A percentile compares a stretch with the other conserved stretches of the same genome.
These are phyloP conservation scores for Fusarium zealandicum DNA, from an alignment of 2,329 filamentous ascomycete genomes.

Conservation along the genomic window DNA sequence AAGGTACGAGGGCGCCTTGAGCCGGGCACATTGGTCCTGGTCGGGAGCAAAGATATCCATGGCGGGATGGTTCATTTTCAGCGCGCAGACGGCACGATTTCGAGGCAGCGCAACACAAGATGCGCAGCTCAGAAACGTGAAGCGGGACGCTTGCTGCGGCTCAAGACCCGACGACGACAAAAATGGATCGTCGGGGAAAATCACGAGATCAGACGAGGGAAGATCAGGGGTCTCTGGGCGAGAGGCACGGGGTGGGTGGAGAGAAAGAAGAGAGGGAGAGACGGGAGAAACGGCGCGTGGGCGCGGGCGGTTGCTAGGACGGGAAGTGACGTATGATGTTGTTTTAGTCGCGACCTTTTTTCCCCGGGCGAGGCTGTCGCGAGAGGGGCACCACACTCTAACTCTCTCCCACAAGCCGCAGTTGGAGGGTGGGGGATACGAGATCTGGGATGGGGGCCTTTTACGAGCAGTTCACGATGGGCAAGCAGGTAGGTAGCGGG, in stretches of 20 bases:
- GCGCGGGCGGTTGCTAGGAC: conserved; percentile 23
- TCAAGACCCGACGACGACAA: conserved; percentile 8
- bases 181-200: conserved; percentile 24
- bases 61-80: conserved; percentile 2
- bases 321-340: conserved; percentile 37
- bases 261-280: conserved; percentile 2
- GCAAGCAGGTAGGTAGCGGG: too few species aligned
- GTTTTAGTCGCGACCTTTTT: conserved; percentile 19
- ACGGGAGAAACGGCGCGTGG: conserved; percentile 20
- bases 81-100: too few species aligned
- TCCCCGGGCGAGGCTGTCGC: conserved; percentile 34
- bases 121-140: neutral
- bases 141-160: conserved; percentile 11
- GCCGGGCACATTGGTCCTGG: conserved; percentile 54
- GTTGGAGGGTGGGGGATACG: neutral
- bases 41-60: conserved; percentile 41
- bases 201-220: conserved; percentile 35
- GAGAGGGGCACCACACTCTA: conserved; percentile 16
- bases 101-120: neutral
- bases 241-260: conserved; percentile 22
- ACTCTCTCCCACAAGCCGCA: too few species aligned
- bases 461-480: conserved; percentile 1
- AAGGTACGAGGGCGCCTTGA: conserved; percentile 60
- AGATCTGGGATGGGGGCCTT: conserved; percentile 16
- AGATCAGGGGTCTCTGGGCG: conserved; percentile 17